Evolutionary conservation across 1,139 yeast species (phyloP).

Genomic region (Kodamaea plutei): DNA sequence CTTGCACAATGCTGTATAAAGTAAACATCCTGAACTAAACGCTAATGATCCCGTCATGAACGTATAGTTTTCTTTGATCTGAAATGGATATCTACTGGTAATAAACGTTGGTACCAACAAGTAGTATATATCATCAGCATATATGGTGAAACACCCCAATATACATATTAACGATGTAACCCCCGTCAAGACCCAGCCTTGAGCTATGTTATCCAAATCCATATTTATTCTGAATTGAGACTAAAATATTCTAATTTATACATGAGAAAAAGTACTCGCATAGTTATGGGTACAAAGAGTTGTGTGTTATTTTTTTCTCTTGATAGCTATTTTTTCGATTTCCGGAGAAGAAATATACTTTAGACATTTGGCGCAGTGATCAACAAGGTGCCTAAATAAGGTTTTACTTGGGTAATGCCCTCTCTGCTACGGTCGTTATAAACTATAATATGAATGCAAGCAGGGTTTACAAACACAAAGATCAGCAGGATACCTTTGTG

Average conservation of each 20-base stretch:
- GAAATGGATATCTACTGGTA: constrained; percentile 44
- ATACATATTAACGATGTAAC: constrained; percentile 20
- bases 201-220: constrained; percentile 11
- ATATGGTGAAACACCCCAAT: constrained; percentile 21
- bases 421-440: too few species aligned
- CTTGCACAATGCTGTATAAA: constrained; percentile 71
- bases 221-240: constrained; percentile 4
- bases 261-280: constrained; percentile 3
- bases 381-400: too few species aligned
- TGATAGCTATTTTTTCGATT: too few species aligned
- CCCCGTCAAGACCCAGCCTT: constrained; percentile 24
- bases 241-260: neutral
- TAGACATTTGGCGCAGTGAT: too few species aligned
- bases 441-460: too few species aligned
- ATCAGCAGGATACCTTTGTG: too few species aligned
- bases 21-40: constrained; percentile 71
- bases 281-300: constrained; percentile 3
- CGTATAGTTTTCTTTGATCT: constrained; percentile 53
- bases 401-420: too few species aligned
- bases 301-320: too few species aligned
- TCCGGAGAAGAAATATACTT: too few species aligned
- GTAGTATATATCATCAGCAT: constrained; percentile 20
- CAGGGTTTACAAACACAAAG: too few species aligned
- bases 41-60: constrained; percentile 66
- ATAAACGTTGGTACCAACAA: constrained; percentile 34